phyloP scores from a whole-genome alignment of 1,139 yeast genomes.

The Saccharomyces hybrid region DNA sequence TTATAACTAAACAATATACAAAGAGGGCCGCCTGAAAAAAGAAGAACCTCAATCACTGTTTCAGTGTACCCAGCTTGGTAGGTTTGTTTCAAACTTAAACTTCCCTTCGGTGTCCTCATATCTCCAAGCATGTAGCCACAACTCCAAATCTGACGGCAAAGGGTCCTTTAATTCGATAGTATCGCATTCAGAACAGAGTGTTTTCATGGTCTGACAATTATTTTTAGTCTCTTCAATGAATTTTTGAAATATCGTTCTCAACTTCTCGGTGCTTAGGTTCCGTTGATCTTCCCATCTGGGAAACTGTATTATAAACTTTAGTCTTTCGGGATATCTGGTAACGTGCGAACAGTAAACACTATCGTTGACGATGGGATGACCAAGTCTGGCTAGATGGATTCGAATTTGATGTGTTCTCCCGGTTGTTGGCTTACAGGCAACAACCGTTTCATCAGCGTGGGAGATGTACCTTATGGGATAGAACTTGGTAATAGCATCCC shows the following conservation, averaged over 20 bases:
- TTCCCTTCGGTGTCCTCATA: slow-evolving; percentile 40
- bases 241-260: slow-evolving; percentile 23
- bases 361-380: slow-evolving; percentile 66
- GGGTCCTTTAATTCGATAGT: slow-evolving; percentile 37
- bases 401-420: slow-evolving; percentile 79
- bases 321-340: slow-evolving; percentile 21
- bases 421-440: slow-evolving; percentile 57
- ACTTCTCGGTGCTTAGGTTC: slow-evolving; percentile 42
- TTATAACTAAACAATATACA: background rate
- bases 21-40: background rate
- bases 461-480: slow-evolving; percentile 31
- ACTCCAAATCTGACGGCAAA: slow-evolving; percentile 34
- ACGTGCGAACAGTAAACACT: slow-evolving; percentile 41
- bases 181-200: slow-evolving; percentile 42
- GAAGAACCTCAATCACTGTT: background rate
- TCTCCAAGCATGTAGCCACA: slow-evolving; percentile 54
- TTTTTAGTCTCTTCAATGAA: slow-evolving; percentile 20
- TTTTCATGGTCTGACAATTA: slow-evolving; percentile 31
- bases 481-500: slow-evolving; percentile 40
- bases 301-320: slow-evolving; percentile 39
- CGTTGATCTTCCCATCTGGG: slow-evolving; percentile 59
- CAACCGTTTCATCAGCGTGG: slow-evolving; percentile 44
- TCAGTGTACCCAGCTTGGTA: slow-evolving; percentile 63
- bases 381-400: slow-evolving; percentile 59
- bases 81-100: slow-evolving; percentile 56